These are phyloP conservation scores for Henningerozyma blattae DNA, from an alignment of 805 yeast species.

Conservation along the genomic window DNA sequence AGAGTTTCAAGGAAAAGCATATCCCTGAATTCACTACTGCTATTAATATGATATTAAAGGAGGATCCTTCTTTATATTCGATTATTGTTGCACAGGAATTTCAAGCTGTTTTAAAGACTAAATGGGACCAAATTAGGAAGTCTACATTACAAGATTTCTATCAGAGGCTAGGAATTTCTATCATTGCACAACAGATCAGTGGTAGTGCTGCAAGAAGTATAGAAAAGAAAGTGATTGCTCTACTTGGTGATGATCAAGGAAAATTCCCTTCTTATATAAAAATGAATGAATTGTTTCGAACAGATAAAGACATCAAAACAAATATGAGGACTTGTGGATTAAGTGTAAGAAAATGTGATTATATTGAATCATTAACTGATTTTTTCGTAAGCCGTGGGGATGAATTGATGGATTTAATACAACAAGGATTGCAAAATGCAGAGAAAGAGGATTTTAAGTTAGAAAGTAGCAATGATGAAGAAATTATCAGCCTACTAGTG, in stretches of 20 bases:
- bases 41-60: slow-evolving; percentile 19
- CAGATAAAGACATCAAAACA: slow-evolving; percentile 26
- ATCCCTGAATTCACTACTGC: slow-evolving; percentile 25
- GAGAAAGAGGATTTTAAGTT: slow-evolving; percentile 25
- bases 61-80: slow-evolving; percentile 28
- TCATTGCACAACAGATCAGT: slow-evolving; percentile 64
- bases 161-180: slow-evolving; percentile 32
- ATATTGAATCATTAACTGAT: slow-evolving; percentile 42
- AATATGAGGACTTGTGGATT: slow-evolving; percentile 54
- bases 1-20: slow-evolving; percentile 18
- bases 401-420: too few relatives aligned
- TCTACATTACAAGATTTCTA: slow-evolving; percentile 26
- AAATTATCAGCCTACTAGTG: slow-evolving; percentile 36
- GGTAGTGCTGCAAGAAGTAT: slow-evolving; percentile 74
- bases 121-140: slow-evolving; percentile 1
- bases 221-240: slow-evolving; percentile 31
- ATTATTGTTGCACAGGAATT: slow-evolving; percentile 19
- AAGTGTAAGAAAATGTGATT: slow-evolving; percentile 54
- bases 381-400: too few relatives aligned
- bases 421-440: too few relatives aligned
- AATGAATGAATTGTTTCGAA: too few relatives aligned
- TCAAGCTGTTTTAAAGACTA: slow-evolving; percentile 13
- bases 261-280: slow-evolving; percentile 33
- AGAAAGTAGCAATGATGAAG: slow-evolving; percentile 28
- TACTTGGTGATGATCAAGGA: slow-evolving; percentile 27